A percentile compares a stretch with the other conserved stretches of the same genome.
These are phyloP conservation scores for Grosmannia clavigera DNA, from an alignment of 2,329 filamentous ascomycete genomes.

Conservation along the genomic window DNA sequence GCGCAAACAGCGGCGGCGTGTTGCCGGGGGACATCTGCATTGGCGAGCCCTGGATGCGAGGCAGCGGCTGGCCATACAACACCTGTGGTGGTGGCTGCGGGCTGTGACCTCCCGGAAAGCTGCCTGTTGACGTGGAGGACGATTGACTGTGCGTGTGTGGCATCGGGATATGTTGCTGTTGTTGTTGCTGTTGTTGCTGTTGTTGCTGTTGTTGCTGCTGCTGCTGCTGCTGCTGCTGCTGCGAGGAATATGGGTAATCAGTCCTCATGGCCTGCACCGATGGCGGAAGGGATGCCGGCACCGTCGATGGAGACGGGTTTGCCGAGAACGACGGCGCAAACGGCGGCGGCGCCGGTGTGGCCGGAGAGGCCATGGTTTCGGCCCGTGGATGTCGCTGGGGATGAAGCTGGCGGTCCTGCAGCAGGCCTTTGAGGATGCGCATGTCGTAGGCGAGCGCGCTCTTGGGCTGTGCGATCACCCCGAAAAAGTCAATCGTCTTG, in stretches of 20 bases:
- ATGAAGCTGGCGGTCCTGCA: background rate
- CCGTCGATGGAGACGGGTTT: background rate
- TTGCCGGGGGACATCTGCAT: slow-evolving; percentile 2
- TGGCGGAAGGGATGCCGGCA: background rate
- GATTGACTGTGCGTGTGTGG: background rate
- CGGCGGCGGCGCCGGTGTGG: background rate
- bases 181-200: background rate
- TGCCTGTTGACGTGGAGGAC: too few relatives aligned
- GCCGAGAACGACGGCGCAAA: background rate
- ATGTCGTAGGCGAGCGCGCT: slow-evolving; percentile 65
- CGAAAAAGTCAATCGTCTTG: slow-evolving; percentile 67
- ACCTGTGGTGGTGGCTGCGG: background rate
- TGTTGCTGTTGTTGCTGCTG: background rate
- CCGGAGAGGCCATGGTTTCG: background rate
- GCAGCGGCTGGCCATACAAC: background rate
- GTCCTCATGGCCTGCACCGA: background rate
- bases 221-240: background rate
- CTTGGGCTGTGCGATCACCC: slow-evolving; percentile 56
- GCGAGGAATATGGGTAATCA: too few relatives aligned
- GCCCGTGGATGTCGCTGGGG: background rate
- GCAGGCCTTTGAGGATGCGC: slow-evolving; percentile 52
- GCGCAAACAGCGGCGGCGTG: background rate
- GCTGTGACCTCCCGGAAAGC: background rate
- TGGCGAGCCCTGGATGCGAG: slow-evolving; percentile 3
- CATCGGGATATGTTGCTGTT: background rate